Evolutionary conservation across 345 rosid genomes (phyloP), one percentile per base, ranked within the genome.

Genomic region (Gossypium bickii): DNA sequence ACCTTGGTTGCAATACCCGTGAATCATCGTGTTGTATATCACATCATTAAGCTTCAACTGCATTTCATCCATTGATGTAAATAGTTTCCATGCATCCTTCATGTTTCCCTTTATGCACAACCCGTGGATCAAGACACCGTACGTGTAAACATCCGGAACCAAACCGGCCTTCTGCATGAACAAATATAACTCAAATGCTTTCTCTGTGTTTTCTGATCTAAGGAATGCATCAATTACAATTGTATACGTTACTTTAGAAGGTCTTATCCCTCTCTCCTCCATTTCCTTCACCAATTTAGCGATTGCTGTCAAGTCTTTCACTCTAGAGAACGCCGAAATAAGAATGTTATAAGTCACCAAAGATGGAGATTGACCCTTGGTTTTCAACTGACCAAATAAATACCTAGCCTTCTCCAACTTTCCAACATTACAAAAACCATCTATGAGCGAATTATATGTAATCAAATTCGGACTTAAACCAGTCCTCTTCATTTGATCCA

Each of bases 1-100:
- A 55, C 88, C 89, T 75, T 92, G 94, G 47, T 82, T 89, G 73
- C 97, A 89, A 72, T 94, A 94, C 10, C 97, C 92, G 12, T 79
- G 79, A 65, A 94, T 89, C 90, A 94, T 83, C 20, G 80, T 90
- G 78, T 90, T 80, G 83, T 87, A 89, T 56, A 89, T 82, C 34
- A 92, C 93, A 55, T 86, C 89, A 57, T 82, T 90, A 6, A 90
- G 88, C 81, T 87, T 82, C 78, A 93, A 41, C 67, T 76, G 79
- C 77, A 73, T 78, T 43, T 83, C 87, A 2, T 59, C 51, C 89
- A 88, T 84, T 57, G 87, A 84, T 80, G 78, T 84, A 43, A 88
- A 84, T 8, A 92, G 71, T 73, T 86, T 87, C 0, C 76, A 86
- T 0, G 98, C 93, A 70, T 85, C 91, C 55, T 77, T 92, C 97